Evolutionary conservation across 2,329 filamentous ascomycete species (phyloP).

Genomic region (Colletotrichum higginsianum): DNA sequence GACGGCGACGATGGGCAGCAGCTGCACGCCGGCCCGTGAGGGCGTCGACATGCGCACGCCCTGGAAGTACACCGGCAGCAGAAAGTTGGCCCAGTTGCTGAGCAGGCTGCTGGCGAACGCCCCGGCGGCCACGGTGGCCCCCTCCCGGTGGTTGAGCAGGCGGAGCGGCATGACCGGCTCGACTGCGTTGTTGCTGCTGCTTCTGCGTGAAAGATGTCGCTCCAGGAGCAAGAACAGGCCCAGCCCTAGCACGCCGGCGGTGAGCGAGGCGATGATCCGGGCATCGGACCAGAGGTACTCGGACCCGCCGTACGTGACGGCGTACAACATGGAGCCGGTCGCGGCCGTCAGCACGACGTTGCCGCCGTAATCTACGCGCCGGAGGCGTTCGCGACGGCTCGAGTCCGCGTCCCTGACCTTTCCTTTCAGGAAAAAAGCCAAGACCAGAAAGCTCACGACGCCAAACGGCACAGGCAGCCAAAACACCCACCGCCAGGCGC

Average conservation of each 20-base stretch:
- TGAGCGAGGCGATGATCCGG: constrained; percentile 58
- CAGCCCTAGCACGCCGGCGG: constrained; percentile 52
- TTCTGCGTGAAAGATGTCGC: too few relatives aligned
- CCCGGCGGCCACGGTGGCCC: constrained; percentile 45
- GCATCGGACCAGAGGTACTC: constrained; percentile 58
- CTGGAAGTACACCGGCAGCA: constrained; percentile 64
- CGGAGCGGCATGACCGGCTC: constrained; percentile 80
- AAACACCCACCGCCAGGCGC: constrained; percentile 58
- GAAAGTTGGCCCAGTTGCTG: constrained; percentile 55
- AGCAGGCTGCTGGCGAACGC: constrained; percentile 45
- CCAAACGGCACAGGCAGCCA: constrained; percentile 51
- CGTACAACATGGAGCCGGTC: constrained; percentile 57
- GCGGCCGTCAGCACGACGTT: constrained; percentile 58
- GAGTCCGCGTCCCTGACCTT: constrained; percentile 46
- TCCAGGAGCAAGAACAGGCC: constrained; percentile 78
- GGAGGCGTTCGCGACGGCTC: constrained; percentile 47
- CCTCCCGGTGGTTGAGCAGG: constrained; percentile 45
- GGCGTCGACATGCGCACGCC: constrained; percentile 53
- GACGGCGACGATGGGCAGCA: constrained; percentile 51
- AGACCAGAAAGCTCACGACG: constrained; percentile 49
- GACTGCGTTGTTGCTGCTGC: too few relatives aligned
- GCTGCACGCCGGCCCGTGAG: constrained; percentile 50
- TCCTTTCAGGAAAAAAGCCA: constrained; percentile 57
- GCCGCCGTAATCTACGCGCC: constrained; percentile 61
- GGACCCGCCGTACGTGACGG: constrained; percentile 61